These are phyloP conservation scores for Roridomyces roridus DNA, from an alignment of 768 basidiomycete genomes.

Conservation along the genomic window DNA sequence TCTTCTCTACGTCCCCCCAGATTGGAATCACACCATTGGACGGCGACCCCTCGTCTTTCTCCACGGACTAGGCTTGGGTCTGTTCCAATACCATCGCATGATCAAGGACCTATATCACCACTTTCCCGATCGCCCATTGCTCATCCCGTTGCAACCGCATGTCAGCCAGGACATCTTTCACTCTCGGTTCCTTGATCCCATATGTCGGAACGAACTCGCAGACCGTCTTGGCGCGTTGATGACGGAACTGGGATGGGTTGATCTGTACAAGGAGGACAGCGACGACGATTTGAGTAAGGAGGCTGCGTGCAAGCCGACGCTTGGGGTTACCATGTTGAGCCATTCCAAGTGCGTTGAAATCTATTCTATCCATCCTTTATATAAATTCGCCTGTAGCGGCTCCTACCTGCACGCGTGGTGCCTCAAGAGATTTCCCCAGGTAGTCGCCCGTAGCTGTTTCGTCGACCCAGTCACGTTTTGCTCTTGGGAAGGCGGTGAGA, in stretches of 20 bases:
- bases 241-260: constrained; percentile 68
- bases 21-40: constrained; percentile 65
- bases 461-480: constrained; percentile 92
- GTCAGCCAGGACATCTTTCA: constrained; percentile 89
- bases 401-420: constrained; percentile 91
- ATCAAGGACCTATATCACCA: constrained; percentile 61
- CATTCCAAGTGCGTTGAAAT: constrained; percentile 80
- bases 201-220: constrained; percentile 65
- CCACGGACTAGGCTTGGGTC: constrained; percentile 88
- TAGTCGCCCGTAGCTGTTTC: constrained; percentile 82
- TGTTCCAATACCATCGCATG: constrained; percentile 71
- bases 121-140: constrained; percentile 71
- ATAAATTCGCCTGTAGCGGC: constrained; percentile 51
- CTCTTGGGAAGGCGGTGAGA: constrained; percentile 90
- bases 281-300: constrained; percentile 30
- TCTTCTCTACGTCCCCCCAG: constrained; percentile 69
- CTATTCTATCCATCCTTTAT: constrained; percentile 5
- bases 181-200: constrained; percentile 71
- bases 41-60: constrained; percentile 80
- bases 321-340: constrained; percentile 78
- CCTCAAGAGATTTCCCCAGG: constrained; percentile 74
- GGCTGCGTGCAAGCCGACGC: constrained; percentile 30
- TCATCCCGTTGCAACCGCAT: constrained; percentile 82
- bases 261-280: constrained; percentile 29
- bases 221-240: constrained; percentile 62